Conservation (phyloP, 1,139 yeast genomes). For the Magnusiomyces suaveolens region DNA sequence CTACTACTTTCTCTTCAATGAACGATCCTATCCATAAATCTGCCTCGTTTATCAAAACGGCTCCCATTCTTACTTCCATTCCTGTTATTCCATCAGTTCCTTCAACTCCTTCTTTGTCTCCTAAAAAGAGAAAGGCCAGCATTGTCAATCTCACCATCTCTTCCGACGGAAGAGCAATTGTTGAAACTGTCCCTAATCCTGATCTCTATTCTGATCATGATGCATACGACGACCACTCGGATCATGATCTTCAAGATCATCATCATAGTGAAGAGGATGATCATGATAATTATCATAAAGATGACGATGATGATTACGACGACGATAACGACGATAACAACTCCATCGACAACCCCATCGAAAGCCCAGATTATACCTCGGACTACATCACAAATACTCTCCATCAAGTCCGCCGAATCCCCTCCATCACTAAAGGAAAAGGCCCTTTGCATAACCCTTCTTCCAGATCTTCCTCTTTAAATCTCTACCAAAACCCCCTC, state of each 20-base stretch:
- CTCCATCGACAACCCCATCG: background rate
- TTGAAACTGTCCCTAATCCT: background rate
- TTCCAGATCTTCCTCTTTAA: background rate
- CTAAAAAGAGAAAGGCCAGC: constrained; percentile 2
- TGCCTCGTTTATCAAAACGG: background rate
- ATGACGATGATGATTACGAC: background rate
- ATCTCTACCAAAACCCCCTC: background rate
- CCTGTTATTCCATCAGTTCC: background rate
- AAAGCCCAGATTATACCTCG: background rate
- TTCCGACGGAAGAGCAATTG: constrained; percentile 1
- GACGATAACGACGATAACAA: background rate
- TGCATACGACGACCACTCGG: background rate
- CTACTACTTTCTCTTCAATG: background rate
- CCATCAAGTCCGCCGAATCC: background rate
- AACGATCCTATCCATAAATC: background rate
- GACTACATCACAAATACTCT: background rate
- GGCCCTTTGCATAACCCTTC: background rate
- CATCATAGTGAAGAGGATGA: background rate
- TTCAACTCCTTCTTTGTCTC: constrained; percentile 1
- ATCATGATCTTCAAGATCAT: background rate
- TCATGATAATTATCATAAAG: too few relatives aligned
- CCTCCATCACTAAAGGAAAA: background rate
- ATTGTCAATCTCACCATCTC: constrained; percentile 2
- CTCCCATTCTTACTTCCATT: background rate
- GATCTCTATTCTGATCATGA: background rate